These are phyloP conservation scores for Cercophora sp. DNA, from an alignment of 495 filamentous ascomycete genomes.

Conservation along the genomic window DNA sequence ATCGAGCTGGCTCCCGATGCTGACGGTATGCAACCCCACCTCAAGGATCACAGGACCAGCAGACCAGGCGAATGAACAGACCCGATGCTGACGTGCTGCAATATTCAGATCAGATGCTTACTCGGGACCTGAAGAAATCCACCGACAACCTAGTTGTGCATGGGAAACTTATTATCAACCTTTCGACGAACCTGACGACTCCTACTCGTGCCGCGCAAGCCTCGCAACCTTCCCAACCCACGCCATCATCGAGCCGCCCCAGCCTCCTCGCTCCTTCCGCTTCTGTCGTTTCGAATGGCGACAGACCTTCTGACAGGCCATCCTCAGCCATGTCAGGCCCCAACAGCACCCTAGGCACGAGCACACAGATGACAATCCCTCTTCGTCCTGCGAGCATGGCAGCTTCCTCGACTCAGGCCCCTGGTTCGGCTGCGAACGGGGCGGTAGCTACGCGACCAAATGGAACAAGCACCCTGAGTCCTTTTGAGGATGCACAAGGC, in stretches of 20 bases:
- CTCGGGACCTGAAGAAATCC: slow-evolving; percentile 95
- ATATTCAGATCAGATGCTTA: slow-evolving; percentile 78
- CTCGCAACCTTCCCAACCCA: slow-evolving; percentile 11
- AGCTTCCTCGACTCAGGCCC: slow-evolving; percentile 31
- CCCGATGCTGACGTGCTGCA: slow-evolving; percentile 1
- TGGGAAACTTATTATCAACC: slow-evolving; percentile 92
- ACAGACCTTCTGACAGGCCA: slow-evolving; percentile 35
- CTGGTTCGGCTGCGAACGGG: slow-evolving; percentile 30
- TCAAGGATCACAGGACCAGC: too few species aligned
- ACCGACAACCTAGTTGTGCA: slow-evolving; percentile 97
- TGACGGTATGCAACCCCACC: slow-evolving; percentile 64
- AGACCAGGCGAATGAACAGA: neutral
- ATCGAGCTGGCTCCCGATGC: slow-evolving; percentile 84
- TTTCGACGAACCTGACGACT: slow-evolving; percentile 75
- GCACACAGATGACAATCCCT: slow-evolving; percentile 28
- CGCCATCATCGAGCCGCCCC: slow-evolving; percentile 38
- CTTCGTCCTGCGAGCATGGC: slow-evolving; percentile 38
- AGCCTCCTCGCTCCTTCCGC: slow-evolving; percentile 36
- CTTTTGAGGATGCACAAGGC: slow-evolving; percentile 92
- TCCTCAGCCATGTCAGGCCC: slow-evolving; percentile 44
- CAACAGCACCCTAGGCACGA: slow-evolving; percentile 31
- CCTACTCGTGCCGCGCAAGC: slow-evolving; percentile 32
- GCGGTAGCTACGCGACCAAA: slow-evolving; percentile 31
- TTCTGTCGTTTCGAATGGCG: slow-evolving; percentile 33
- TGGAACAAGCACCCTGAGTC: slow-evolving; percentile 67